These are phyloP conservation scores for Phialophora macrospora DNA, from an alignment of 2,329 filamentous ascomycete genomes.

Conservation along the genomic window DNA sequence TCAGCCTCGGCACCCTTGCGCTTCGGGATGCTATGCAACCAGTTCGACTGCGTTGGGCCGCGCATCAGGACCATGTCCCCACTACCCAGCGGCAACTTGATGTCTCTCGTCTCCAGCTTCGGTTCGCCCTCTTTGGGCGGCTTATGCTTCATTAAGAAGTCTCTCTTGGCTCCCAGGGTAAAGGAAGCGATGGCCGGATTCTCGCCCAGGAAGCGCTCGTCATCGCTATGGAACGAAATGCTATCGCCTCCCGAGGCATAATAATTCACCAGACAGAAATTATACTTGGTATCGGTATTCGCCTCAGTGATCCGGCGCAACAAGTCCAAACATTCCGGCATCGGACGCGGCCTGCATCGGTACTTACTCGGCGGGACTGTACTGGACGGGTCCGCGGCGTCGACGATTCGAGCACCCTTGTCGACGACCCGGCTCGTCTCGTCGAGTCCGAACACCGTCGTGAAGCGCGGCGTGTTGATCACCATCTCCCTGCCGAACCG, in stretches of 20 bases:
- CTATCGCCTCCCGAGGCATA: slow-evolving; percentile 77
- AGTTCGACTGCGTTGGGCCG: slow-evolving; percentile 73
- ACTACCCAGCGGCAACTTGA: slow-evolving; percentile 62
- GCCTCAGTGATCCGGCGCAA: slow-evolving; percentile 68
- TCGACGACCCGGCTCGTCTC: slow-evolving; percentile 65
- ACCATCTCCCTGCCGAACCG: slow-evolving; percentile 66
- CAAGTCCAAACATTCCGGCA: slow-evolving; percentile 70
- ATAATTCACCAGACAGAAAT: slow-evolving; percentile 83
- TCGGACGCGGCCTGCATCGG: slow-evolving; percentile 68
- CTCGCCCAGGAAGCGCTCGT: slow-evolving; percentile 74
- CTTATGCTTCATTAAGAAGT: slow-evolving; percentile 82
- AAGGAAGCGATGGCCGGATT: slow-evolving; percentile 76
- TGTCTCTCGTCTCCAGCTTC: slow-evolving; percentile 47
- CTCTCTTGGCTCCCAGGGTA: slow-evolving; percentile 71
- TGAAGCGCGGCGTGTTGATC: slow-evolving; percentile 67
- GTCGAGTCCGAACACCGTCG: slow-evolving; percentile 65
- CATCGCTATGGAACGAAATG: slow-evolving; percentile 79
- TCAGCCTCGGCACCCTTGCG: slow-evolving; percentile 65
- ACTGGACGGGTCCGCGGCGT: slow-evolving; percentile 42
- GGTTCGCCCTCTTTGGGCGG: slow-evolving; percentile 50
- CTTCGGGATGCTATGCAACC: slow-evolving; percentile 80
- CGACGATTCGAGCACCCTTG: slow-evolving; percentile 7
- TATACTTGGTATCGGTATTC: slow-evolving; percentile 70
- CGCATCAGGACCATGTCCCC: slow-evolving; percentile 83
- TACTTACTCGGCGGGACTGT: slow-evolving; percentile 56